Percentiles rank a stretch among this genome's conserved stretches.
phyloP scores from a whole-genome alignment of 1,139 yeast genomes.

The Suhomyces maxii region DNA sequence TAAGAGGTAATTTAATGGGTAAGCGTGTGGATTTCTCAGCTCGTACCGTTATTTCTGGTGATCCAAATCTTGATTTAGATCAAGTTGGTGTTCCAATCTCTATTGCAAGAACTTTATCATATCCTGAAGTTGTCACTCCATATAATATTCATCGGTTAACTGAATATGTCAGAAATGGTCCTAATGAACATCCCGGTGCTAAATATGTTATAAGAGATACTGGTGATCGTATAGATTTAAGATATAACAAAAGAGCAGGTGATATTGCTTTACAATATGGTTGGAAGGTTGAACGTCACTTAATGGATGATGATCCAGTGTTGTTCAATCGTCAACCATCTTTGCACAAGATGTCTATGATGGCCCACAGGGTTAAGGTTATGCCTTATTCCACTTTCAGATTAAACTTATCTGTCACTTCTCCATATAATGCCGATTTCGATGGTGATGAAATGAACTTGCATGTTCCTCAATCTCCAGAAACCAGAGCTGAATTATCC shows the following conservation, averaged over 20 bases:
- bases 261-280: slow-evolving; percentile 97
- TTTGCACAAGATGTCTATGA: slow-evolving; percentile 98
- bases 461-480: slow-evolving; percentile 98
- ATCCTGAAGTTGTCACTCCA: slow-evolving; percentile 97
- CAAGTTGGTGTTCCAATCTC: slow-evolving; percentile 99
- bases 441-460: slow-evolving; percentile 99
- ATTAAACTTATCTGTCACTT: slow-evolving; percentile 91
- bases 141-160: slow-evolving; percentile 92
- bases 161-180: slow-evolving; percentile 93
- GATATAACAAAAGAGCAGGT: slow-evolving; percentile 97
- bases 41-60: slow-evolving; percentile 99
- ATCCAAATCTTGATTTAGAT: slow-evolving; percentile 94
- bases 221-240: slow-evolving; percentile 96
- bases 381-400: slow-evolving; percentile 99
- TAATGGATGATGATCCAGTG: slow-evolving; percentile 96
- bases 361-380: slow-evolving; percentile 99
- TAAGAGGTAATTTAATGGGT: slow-evolving; percentile 98
- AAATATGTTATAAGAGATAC: slow-evolving; percentile 97
- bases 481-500: slow-evolving; percentile 92
- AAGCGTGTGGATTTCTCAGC: slow-evolving; percentile 99
- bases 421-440: slow-evolving; percentile 99
- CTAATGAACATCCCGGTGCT: slow-evolving; percentile 99
- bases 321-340: slow-evolving; percentile 99
- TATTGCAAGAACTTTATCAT: slow-evolving; percentile 91
- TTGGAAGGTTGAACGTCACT: slow-evolving; percentile 98